Base-by-base conservation (phyloP, 2,329 filamentous ascomycete genomes). In the Sporothrix dimorphospora region DNA sequence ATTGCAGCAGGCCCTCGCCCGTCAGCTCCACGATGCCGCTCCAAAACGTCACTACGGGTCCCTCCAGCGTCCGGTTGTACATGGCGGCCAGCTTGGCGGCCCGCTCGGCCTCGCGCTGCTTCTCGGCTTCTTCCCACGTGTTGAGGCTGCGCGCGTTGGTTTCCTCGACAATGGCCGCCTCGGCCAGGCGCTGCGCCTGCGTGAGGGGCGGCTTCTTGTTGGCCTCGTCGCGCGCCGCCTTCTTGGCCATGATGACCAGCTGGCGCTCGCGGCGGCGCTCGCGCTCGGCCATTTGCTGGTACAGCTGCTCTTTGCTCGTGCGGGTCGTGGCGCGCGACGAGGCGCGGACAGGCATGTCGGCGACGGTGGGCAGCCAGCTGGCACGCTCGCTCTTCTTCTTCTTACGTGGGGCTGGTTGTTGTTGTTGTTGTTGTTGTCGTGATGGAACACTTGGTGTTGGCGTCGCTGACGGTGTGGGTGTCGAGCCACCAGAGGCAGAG, bases 71-170 rank as follows among this genome's bases (percentile, higher is more conserved):
- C 66, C 94, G 89, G 79, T 94, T 93, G 77, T 97, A 92, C 76
- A 98, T 84, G 16, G 95, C 96, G 51, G 95, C 94, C 65, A 98
- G 85, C 81, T 92, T 95, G 53, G 90, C 92, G 75, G 90, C 88
- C 74, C 95, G 88, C 78, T 97, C 92, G 77, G 95, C 93, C 76
- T 94, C 92, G 72, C 95, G 90, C 79, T 92, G 90, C 81, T 94
- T 94, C 82, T 99, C 96, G 7, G 94, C 93, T 80, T 94, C 92
- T 80, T 98, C 94, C 94, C 95, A 98, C 71, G 93, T 88, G 78
- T 95, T 98, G 78, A 97, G 83, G 81, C 92, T 98, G 85, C 93
- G 97, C 76, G 91, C 88, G 81, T 99, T 98, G 77, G 91, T 86
- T 81, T 92, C 91, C 81, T 98, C 96, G 7, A 97, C 91, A 69